Percentiles rank a stretch among this genome's conserved stretches.
phyloP scores from a whole-genome alignment of 1,284 basidiomycete species.

The Leccinum fallax region DNA sequence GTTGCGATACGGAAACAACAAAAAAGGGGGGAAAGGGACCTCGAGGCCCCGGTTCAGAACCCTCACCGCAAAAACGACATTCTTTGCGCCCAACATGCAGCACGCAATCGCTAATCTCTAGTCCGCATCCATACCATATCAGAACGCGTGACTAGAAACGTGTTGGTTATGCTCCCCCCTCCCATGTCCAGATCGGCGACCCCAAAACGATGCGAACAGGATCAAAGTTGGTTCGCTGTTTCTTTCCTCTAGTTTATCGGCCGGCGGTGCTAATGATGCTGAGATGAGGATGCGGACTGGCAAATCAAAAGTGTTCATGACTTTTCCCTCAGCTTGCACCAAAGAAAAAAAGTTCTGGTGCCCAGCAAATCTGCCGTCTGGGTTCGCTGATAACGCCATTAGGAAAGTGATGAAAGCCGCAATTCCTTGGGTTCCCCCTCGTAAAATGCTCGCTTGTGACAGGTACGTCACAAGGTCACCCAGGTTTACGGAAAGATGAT shows the following conservation, averaged over 20 bases:
- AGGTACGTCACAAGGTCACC: slow-evolving; percentile 16
- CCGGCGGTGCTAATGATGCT: neutral
- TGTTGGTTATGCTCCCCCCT: slow-evolving; percentile 12
- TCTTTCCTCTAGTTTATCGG: neutral
- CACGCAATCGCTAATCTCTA: slow-evolving; percentile 1
- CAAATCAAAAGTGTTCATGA: slow-evolving; percentile 5
- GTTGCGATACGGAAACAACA: neutral
- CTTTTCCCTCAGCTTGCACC: neutral
- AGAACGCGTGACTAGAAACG: slow-evolving; percentile 24
- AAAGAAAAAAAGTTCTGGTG: slow-evolving; percentile 4
- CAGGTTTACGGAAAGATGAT: slow-evolving; percentile 10
- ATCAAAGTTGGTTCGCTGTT: slow-evolving; percentile 6
- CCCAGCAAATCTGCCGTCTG: slow-evolving; percentile 12
- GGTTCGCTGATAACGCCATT: slow-evolving; percentile 24
- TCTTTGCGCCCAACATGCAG: slow-evolving; percentile 18
- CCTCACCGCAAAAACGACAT: slow-evolving; percentile 8
- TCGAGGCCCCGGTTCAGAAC: slow-evolving; percentile 14
- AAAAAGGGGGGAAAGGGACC: neutral
- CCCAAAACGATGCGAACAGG: neutral
- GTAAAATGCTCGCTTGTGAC: slow-evolving; percentile 21
- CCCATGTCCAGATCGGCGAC: neutral
- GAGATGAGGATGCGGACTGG: neutral
- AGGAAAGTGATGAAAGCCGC: slow-evolving; percentile 18
- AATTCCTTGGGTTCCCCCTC: slow-evolving; percentile 14
- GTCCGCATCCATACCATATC: neutral